These are phyloP conservation scores for Scheffersomyces quercinus DNA, from an alignment of 1,139 yeast genomes.

Conservation along the genomic window DNA sequence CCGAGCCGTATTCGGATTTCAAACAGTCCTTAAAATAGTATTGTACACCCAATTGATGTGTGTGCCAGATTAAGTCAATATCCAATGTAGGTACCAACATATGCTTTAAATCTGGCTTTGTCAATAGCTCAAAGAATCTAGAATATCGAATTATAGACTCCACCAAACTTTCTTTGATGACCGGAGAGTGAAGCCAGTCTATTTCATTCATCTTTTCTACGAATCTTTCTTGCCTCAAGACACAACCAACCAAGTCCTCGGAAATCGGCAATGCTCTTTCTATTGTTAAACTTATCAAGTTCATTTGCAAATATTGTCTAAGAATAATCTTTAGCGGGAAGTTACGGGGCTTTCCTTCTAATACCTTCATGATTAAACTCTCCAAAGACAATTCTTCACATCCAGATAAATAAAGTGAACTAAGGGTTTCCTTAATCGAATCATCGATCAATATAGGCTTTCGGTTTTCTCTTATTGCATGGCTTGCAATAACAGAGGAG, in stretches of 20 bases:
- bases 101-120: background rate
- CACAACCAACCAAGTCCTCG: conserved; percentile 34
- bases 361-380: background rate
- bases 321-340: conserved; percentile 5
- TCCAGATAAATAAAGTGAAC: background rate
- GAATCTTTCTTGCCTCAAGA: conserved; percentile 32
- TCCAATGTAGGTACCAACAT: conserved; percentile 40
- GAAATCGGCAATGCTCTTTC: conserved; percentile 13
- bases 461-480: background rate
- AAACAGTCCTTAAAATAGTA: conserved; percentile 24
- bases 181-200: conserved; percentile 29
- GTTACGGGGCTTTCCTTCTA: background rate
- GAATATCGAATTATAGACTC: conserved; percentile 25
- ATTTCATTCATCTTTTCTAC: conserved; percentile 28
- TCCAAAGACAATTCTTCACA: background rate
- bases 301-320: conserved; percentile 18
- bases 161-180: conserved; percentile 16
- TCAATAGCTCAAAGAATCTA: conserved; percentile 25
- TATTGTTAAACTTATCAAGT: conserved; percentile 22
- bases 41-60: conserved; percentile 32
- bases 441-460: background rate
- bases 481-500: conserved; percentile 3
- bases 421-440: background rate
- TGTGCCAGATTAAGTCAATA: conserved; percentile 43
- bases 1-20: conserved; percentile 4